phyloP scores from a whole-genome alignment of 2,329 filamentous ascomycete species.

The Anthostomella pinea region DNA sequence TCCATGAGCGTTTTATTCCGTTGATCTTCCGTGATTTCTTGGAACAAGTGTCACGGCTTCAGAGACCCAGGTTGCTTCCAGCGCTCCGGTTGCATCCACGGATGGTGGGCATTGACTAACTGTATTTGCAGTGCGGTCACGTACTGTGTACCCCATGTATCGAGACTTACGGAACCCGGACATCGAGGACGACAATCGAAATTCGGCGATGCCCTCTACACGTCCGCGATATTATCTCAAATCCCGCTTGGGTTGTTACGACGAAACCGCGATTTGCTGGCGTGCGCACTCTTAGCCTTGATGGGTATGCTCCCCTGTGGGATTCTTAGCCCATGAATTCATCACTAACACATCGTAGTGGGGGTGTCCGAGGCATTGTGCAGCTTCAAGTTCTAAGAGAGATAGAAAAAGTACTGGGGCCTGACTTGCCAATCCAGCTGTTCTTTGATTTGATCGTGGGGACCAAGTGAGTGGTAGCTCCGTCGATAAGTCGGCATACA shows the following conservation, averaged over 20 bases:
- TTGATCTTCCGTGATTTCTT: no score
- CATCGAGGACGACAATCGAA: constrained; percentile 33
- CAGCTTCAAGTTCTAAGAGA: constrained; percentile 29
- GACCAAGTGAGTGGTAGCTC: constrained; percentile 24
- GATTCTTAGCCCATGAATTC: neutral
- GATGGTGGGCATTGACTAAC: no score
- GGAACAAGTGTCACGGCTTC: no score
- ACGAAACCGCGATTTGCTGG: constrained; percentile 31
- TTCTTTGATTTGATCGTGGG: constrained; percentile 34
- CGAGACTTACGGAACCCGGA: constrained; percentile 29
- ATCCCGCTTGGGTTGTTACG: constrained; percentile 28
- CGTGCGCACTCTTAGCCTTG: constrained; percentile 27
- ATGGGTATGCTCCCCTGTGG: constrained; percentile 21
- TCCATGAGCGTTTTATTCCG: no score
- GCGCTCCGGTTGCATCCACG: no score
- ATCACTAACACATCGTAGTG: constrained; percentile 16
- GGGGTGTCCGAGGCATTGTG: constrained; percentile 29
- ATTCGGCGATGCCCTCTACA: constrained; percentile 31
- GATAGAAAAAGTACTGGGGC: constrained; percentile 29
- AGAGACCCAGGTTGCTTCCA: no score
- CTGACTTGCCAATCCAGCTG: constrained; percentile 29
- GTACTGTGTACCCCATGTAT: constrained; percentile 30
- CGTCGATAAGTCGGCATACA: neutral
- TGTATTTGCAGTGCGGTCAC: constrained; percentile 32
- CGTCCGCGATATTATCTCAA: constrained; percentile 28